A percentile compares a stretch with the other conserved stretches of the same genome.
Evolutionary conservation across 2,329 filamentous ascomycete genomes (phyloP).

Genomic region (Scortechinia acanthostroma): DNA sequence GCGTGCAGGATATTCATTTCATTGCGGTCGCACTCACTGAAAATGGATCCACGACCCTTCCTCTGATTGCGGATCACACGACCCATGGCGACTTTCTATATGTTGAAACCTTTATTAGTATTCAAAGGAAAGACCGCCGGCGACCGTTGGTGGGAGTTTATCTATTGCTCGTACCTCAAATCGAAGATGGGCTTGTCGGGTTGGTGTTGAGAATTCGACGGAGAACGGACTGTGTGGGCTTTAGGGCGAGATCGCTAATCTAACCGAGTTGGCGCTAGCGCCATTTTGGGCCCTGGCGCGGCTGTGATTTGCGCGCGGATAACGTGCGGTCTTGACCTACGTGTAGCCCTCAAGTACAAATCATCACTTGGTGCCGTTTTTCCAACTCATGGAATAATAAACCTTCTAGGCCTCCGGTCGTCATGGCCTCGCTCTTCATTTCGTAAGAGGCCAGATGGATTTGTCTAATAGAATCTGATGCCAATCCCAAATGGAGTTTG

Average conservation of each 20-base stretch:
- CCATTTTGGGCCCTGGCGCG: background rate
- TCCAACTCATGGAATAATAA: too few species aligned
- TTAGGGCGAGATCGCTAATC: slow-evolving; percentile 2
- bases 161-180: background rate
- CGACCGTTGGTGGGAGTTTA: background rate
- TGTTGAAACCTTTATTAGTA: slow-evolving; percentile 6
- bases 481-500: too few species aligned
- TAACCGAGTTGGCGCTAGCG: slow-evolving; percentile 1
- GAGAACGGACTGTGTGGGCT: slow-evolving; percentile 3
- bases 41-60: slow-evolving; percentile 29
- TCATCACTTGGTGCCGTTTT: too few species aligned
- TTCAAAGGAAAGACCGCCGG: background rate
- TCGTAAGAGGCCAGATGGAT: too few species aligned
- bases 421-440: too few species aligned
- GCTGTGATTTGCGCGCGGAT: too few species aligned
- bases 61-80: slow-evolving; percentile 61
- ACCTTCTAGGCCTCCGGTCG: too few species aligned
- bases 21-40: slow-evolving; percentile 3
- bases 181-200: slow-evolving; percentile 2
- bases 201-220: background rate
- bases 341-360: too few species aligned
- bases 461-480: too few species aligned
- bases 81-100: slow-evolving; percentile 34
- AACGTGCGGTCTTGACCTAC: too few species aligned
- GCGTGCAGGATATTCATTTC: background rate